Evolutionary conservation across 2,329 filamentous ascomycete species (phyloP).

Genomic region (Cercospora berteroae): DNA sequence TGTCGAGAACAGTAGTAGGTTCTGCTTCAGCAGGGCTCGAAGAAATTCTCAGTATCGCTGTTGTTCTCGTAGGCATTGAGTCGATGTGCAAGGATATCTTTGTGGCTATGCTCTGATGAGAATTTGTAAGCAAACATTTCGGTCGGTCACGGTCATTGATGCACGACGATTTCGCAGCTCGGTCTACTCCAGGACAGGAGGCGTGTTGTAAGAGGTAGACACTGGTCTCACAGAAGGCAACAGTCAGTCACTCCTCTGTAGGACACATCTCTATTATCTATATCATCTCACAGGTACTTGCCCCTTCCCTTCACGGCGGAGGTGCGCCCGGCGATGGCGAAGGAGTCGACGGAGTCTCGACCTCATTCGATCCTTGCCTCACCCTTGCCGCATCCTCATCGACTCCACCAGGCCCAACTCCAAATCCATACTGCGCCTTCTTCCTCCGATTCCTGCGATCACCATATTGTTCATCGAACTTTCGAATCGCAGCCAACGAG

Average conservation of each 20-base stretch:
- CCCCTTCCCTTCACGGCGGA: conserved; percentile 8
- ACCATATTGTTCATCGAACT: conserved; percentile 94
- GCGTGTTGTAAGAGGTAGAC: background rate
- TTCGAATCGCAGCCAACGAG: conserved; percentile 78
- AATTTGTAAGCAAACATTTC: background rate
- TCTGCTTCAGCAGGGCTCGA: background rate
- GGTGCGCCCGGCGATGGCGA: background rate
- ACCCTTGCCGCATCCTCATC: conserved; percentile 37
- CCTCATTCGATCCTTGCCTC: conserved; percentile 15
- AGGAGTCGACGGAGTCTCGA: background rate
- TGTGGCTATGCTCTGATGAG: background rate
- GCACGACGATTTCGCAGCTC: background rate
- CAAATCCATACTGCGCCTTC: conserved; percentile 39
- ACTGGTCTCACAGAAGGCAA: background rate
- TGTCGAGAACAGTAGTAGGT: background rate
- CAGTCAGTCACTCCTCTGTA: background rate
- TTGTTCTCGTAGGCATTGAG: background rate
- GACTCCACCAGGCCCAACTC: conserved; percentile 25
- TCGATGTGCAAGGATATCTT: background rate
- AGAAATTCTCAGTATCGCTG: background rate
- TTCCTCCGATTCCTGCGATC: conserved; percentile 65
- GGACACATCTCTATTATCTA: background rate
- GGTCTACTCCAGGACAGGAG: background rate
- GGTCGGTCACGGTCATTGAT: background rate
- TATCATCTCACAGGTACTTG: background rate